phyloP scores from a whole-genome alignment of 371 early-diverging fungal species.

The Mucor lusitanicus region DNA sequence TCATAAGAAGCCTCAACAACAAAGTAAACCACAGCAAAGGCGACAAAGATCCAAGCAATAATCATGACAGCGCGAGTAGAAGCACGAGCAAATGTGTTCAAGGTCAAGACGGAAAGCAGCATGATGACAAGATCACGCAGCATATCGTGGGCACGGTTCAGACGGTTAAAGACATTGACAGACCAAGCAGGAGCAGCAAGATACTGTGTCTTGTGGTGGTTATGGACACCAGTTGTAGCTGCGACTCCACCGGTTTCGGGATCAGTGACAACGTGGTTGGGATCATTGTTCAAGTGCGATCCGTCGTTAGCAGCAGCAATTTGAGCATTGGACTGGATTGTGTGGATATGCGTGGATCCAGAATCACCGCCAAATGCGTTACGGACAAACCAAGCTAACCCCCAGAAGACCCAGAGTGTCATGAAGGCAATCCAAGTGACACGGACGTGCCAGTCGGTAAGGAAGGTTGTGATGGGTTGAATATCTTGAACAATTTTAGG shows the following conservation, averaged over 20 bases:
- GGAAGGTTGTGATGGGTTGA: slow-evolving; percentile 12
- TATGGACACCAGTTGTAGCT: not conserved
- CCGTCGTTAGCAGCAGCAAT: not conserved
- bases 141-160: slow-evolving; percentile 39
- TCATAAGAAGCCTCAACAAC: slow-evolving; percentile 35
- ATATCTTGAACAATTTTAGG: not conserved
- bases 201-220: slow-evolving; percentile 1
- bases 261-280: slow-evolving; percentile 12
- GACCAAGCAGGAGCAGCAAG: slow-evolving; percentile 34
- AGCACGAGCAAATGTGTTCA: slow-evolving; percentile 49
- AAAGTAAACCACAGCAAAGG: slow-evolving; percentile 44
- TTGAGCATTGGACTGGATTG: not conserved
- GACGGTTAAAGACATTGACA: slow-evolving; percentile 26
- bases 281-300: not conserved
- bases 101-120: slow-evolving; percentile 32
- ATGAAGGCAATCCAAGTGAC: slow-evolving; percentile 43
- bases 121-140: slow-evolving; percentile 42
- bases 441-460: slow-evolving; percentile 39
- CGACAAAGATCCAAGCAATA: slow-evolving; percentile 49
- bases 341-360: not conserved
- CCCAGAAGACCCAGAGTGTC: slow-evolving; percentile 42
- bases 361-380: slow-evolving; percentile 39
- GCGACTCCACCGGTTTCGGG: slow-evolving; percentile 7
- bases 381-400: slow-evolving; percentile 35
- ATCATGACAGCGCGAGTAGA: slow-evolving; percentile 50